These are phyloP conservation scores for Mycena floridula DNA, from an alignment of 768 basidiomycete genomes.

Conservation along the genomic window DNA sequence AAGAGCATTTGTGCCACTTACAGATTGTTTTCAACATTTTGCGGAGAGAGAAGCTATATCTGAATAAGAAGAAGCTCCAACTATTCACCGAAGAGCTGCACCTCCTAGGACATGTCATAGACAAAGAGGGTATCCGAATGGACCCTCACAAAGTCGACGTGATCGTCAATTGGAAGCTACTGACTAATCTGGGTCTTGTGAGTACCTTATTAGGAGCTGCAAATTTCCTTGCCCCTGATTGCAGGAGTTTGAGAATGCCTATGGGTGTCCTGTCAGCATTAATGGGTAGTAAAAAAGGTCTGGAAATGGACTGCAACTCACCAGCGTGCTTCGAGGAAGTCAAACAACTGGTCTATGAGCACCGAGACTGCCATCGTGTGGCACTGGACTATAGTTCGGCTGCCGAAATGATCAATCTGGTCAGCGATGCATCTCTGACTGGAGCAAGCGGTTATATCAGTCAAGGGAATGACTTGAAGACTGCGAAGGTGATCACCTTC, in stretches of 20 bases:
- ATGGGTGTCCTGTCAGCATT: constrained; percentile 21
- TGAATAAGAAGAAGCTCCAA: constrained; percentile 21
- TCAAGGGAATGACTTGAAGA: too few species aligned
- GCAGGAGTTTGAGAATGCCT: constrained; percentile 15
- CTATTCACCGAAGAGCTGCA: constrained; percentile 20
- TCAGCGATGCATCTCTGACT: too few species aligned
- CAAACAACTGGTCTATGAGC: too few species aligned
- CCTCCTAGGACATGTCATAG: constrained; percentile 21
- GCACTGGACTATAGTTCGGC: too few species aligned
- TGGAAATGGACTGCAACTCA: too few species aligned
- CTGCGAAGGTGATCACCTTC: too few species aligned
- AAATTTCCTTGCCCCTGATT: constrained; percentile 21
- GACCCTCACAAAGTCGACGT: constrained; percentile 26
- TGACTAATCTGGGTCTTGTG: constrained; percentile 18
- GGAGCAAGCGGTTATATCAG: too few species aligned
- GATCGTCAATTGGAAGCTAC: constrained; percentile 18
- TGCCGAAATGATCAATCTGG: too few species aligned
- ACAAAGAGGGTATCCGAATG: constrained; percentile 19
- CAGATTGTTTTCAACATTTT: constrained; percentile 21
- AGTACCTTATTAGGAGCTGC: constrained; percentile 25
- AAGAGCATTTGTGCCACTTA: constrained; percentile 21
- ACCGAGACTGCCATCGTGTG: too few species aligned
- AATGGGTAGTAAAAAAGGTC: too few species aligned
- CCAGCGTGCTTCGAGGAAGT: too few species aligned
- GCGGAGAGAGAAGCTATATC: constrained; percentile 20